These are phyloP conservation scores for Colletotrichum acutatum DNA, from an alignment of 2,329 filamentous ascomycete genomes.

Conservation along the genomic window DNA sequence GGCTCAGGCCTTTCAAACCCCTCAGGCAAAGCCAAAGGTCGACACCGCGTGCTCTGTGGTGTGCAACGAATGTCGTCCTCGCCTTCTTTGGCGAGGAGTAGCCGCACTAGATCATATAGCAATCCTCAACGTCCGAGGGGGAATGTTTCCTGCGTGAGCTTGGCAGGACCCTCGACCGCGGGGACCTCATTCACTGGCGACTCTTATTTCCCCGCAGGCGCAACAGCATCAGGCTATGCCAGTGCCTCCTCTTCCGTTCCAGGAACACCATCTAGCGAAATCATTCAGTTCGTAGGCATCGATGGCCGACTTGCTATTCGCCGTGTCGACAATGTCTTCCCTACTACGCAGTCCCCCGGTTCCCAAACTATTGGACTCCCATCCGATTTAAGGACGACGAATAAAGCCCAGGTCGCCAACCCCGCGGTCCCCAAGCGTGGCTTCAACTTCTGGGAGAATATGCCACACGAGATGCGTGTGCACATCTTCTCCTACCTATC, in stretches of 20 bases:
- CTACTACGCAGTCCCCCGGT: constrained; percentile 47
- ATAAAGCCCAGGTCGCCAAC: constrained; percentile 25
- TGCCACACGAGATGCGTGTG: constrained; percentile 86
- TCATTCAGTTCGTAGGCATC: constrained; percentile 51
- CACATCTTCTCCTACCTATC: constrained; percentile 80
- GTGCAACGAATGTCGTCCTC: constrained; percentile 87
- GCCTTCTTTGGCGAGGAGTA: constrained; percentile 73
- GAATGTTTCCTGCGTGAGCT: constrained; percentile 65
- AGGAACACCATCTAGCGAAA: constrained; percentile 53
- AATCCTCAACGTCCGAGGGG: constrained; percentile 72
- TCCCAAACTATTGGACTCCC: constrained; percentile 69
- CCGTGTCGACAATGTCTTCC: constrained; percentile 63
- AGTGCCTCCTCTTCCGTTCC: constrained; percentile 51
- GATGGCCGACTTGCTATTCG: constrained; percentile 63
- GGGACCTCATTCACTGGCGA: constrained; percentile 44
- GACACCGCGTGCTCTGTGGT: constrained; percentile 76
- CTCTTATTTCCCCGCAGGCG: constrained; percentile 39
- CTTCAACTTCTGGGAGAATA: constrained; percentile 79
- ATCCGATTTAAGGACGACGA: constrained; percentile 57
- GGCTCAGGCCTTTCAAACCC: constrained; percentile 40
- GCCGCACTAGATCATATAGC: constrained; percentile 73
- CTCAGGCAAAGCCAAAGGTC: constrained; percentile 71
- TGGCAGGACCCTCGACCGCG: constrained; percentile 52
- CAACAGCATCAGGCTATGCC: constrained; percentile 42
- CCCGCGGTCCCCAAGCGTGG: constrained; percentile 32